phyloP scores from a whole-genome alignment of 805 yeast genomes.

The Novakomyces olei region DNA sequence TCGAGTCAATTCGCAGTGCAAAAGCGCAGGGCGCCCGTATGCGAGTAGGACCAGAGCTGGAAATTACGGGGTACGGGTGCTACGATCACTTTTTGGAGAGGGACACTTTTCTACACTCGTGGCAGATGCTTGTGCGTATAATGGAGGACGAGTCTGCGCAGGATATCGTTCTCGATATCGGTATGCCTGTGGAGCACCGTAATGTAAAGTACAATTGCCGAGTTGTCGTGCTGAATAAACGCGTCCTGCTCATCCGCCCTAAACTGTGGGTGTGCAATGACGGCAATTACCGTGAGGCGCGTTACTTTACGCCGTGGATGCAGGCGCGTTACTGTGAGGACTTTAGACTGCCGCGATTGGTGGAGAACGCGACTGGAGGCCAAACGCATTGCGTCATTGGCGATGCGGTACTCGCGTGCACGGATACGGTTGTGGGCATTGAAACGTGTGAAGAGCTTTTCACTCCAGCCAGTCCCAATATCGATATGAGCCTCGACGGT shows the following conservation, averaged over 20 bases:
- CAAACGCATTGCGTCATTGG: slow-evolving; percentile 62
- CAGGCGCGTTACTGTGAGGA: slow-evolving; percentile 55
- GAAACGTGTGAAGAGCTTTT: slow-evolving; percentile 97
- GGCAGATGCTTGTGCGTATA: slow-evolving; percentile 83
- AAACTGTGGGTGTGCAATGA: slow-evolving; percentile 86
- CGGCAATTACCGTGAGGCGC: slow-evolving; percentile 95
- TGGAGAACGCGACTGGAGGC: slow-evolving; percentile 41
- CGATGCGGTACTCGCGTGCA: slow-evolving; percentile 66
- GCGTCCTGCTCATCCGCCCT: slow-evolving; percentile 71
- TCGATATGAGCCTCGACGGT: slow-evolving; percentile 78
- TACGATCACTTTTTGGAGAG: slow-evolving; percentile 82
- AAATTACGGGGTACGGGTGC: slow-evolving; percentile 54
- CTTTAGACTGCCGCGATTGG: slow-evolving; percentile 45
- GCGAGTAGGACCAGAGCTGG: slow-evolving; percentile 93
- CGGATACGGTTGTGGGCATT: slow-evolving; percentile 81
- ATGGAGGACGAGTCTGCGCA: slow-evolving; percentile 41
- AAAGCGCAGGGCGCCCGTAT: slow-evolving; percentile 53
- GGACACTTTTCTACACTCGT: slow-evolving; percentile 70
- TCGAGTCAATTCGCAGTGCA: slow-evolving; percentile 59
- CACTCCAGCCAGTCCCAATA: slow-evolving; percentile 91
- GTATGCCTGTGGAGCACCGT: slow-evolving; percentile 82
- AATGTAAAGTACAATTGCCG: slow-evolving; percentile 84
- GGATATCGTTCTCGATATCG: slow-evolving; percentile 70
- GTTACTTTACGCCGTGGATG: slow-evolving; percentile 89
- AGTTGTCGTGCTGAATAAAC: slow-evolving; percentile 53